Conservation (phyloP, 2,329 filamentous ascomycete species). For the Pseudodiploospora longispora region DNA sequence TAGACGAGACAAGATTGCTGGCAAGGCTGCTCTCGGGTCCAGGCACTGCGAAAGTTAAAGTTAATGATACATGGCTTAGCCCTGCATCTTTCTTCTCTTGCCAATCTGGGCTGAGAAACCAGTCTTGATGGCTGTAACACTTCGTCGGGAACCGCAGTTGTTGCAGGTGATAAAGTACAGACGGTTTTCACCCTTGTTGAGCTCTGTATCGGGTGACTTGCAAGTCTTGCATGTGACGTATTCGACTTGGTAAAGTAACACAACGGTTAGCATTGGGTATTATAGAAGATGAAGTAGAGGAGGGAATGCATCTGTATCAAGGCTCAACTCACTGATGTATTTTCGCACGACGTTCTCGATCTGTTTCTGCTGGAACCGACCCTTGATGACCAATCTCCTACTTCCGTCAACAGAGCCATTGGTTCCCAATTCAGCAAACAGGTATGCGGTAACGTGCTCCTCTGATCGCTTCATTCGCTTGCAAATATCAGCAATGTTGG, state of each 20-base stretch:
- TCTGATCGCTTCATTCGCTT: constrained; percentile 99
- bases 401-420: constrained; percentile 90
- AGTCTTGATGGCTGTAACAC: constrained; percentile 96
- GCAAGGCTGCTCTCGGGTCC: no score
- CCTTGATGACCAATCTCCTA: constrained; percentile 93
- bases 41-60: not conserved
- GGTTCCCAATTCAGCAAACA: constrained; percentile 97
- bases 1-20: no score
- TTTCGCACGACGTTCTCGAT: constrained; percentile 94
- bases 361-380: constrained; percentile 99
- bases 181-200: constrained; percentile 98
- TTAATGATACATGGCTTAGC: constrained; percentile 40
- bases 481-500: constrained; percentile 97
- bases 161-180: constrained; percentile 97
- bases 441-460: constrained; percentile 92
- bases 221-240: constrained; percentile 99
- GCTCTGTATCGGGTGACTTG: constrained; percentile 85
- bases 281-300: not conserved
- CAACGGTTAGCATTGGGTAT: constrained; percentile 19
- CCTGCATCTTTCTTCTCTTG: constrained; percentile 93
- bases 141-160: constrained; percentile 72
- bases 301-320: not conserved
- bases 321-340: constrained; percentile 68
- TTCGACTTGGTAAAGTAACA: constrained; percentile 51
- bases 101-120: constrained; percentile 99